phyloP scores from a whole-genome alignment of 192 early-diverging fungal genomes.

The Coemansia aciculifera region DNA sequence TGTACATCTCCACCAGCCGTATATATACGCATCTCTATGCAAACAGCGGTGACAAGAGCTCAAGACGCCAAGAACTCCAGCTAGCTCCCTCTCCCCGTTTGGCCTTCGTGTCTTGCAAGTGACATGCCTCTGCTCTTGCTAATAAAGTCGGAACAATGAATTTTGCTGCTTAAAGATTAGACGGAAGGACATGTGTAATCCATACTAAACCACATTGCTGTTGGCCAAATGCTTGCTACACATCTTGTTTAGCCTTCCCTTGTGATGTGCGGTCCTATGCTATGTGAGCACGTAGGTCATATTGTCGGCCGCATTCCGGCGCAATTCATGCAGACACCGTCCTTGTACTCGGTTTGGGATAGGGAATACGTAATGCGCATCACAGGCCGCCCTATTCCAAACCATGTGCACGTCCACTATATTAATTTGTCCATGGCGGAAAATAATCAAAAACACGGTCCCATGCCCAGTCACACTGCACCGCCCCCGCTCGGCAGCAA shows the following conservation, averaged over 20 bases:
- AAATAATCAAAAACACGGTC: background rate
- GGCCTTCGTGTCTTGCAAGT: background rate
- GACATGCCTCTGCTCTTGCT: background rate
- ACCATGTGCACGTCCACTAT: conserved; percentile 8
- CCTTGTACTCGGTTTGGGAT: background rate
- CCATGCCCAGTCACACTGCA: conserved; percentile 4
- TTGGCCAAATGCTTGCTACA: background rate
- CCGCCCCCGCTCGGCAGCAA: conserved; percentile 6
- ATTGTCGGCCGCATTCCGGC: conserved; percentile 1
- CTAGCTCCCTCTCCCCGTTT: background rate
- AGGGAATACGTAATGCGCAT: background rate
- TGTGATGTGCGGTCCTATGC: conserved; percentile 10
- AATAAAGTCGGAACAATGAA: conserved; percentile 5
- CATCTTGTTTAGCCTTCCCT: background rate
- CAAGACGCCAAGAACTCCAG: background rate
- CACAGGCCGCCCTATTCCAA: background rate
- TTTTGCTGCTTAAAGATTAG: conserved; percentile 1
- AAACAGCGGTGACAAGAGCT: background rate
- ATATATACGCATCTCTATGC: background rate
- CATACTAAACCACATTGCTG: conserved; percentile 4
- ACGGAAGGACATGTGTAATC: conserved; percentile 2
- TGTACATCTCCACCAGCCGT: background rate
- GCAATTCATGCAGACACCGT: background rate
- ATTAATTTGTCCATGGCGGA: conserved; percentile 8
- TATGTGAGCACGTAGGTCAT: conserved; percentile 4